Evolutionary conservation across 257 asterid species (phyloP).

Genomic region (Catharanthus roseus): DNA sequence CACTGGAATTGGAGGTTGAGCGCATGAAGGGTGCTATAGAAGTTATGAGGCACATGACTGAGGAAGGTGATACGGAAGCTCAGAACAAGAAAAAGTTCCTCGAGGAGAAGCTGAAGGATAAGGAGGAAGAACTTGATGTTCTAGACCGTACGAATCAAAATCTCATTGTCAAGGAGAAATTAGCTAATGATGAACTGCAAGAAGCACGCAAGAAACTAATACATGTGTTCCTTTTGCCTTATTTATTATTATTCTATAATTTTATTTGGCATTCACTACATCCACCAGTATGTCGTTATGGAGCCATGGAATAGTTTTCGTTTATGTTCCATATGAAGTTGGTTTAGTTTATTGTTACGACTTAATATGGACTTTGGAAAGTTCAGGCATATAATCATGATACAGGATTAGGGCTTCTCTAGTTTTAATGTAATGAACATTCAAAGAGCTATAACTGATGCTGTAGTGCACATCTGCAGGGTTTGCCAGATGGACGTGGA

Average conservation of each 20-base stretch:
- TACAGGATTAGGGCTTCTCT: background rate
- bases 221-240: slow-evolving; percentile 37
- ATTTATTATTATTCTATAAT: background rate
- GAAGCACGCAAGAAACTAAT: slow-evolving; percentile 89
- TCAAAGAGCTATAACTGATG: background rate
- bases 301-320: background rate
- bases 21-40: no score
- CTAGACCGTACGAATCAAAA: slow-evolving; percentile 45
- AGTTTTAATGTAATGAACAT: background rate
- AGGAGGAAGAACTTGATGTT: slow-evolving; percentile 57
- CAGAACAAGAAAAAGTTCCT: slow-evolving; percentile 52
- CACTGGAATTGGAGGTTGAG: no score
- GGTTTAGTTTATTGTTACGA: background rate
- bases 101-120: slow-evolving; percentile 54
- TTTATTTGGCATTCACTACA: background rate
- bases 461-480: no score
- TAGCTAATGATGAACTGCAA: no score
- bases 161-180: slow-evolving; percentile 59
- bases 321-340: background rate
- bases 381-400: background rate
- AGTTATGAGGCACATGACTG: no score
- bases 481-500: slow-evolving; percentile 47
- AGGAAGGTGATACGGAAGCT: no score
- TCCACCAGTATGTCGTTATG: background rate
- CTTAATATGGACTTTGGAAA: background rate